phyloP scores from a whole-genome alignment of 2,329 filamentous ascomycete species.

The Fusarium ambrosium region DNA sequence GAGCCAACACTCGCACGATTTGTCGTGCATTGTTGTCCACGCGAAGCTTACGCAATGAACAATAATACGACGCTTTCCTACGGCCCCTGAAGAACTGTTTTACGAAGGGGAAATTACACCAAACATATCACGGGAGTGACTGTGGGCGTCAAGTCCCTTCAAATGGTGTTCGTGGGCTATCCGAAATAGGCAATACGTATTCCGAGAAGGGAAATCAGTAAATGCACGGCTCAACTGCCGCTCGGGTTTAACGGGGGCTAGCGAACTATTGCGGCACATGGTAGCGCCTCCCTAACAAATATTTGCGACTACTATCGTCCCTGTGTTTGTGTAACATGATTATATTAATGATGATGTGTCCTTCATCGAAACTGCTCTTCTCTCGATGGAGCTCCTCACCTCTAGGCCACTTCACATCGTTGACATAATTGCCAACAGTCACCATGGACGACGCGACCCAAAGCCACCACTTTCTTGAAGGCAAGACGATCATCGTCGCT shows the following conservation, averaged over 20 bases:
- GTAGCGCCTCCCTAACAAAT: neutral
- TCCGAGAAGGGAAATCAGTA: conserved; percentile 44
- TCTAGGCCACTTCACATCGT: neutral
- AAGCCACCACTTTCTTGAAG: conserved; percentile 51
- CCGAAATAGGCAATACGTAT: conserved; percentile 43
- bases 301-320: neutral
- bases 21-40: neutral
- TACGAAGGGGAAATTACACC: neutral
- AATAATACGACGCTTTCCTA: neutral
- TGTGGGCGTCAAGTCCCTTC: neutral
- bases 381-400: neutral
- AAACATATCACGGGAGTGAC: neutral
- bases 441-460: conserved; percentile 22
- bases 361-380: neutral
- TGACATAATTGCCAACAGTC: neutral
- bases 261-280: neutral
- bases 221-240: conserved; percentile 33
- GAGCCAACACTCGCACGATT: neutral
- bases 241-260: neutral
- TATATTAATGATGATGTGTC: neutral
- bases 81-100: neutral
- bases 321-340: neutral
- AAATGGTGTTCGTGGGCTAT: neutral
- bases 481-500: conserved; percentile 59
- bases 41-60: neutral